These are phyloP conservation scores for Ananas comosus DNA, from an alignment of 176 grass and related monocot species.

Conservation along the genomic window DNA sequence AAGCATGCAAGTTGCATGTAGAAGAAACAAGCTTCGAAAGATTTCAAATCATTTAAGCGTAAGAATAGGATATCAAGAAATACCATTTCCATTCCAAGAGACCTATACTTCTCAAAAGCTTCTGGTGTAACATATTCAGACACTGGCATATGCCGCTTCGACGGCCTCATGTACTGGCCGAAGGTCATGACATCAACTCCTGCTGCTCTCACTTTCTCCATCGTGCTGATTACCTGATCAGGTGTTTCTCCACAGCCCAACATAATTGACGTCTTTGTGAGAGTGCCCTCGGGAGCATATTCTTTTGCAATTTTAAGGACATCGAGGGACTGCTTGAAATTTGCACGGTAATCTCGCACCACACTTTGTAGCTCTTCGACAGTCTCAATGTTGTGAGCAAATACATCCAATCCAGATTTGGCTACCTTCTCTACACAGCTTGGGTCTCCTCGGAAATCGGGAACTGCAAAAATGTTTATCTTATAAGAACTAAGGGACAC, in stretches of 20 bases:
- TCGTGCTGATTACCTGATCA: conserved; percentile 80
- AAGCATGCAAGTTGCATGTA: not conserved
- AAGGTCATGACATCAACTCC: conserved; percentile 97
- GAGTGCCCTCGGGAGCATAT: conserved; percentile 73
- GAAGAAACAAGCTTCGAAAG: not conserved
- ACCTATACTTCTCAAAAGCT: conserved; percentile 72
- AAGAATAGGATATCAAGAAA: not conserved
- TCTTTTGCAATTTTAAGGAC: conserved; percentile 93
- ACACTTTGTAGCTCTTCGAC: conserved; percentile 77
- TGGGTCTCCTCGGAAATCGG: conserved; percentile 84
- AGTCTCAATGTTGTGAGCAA: conserved; percentile 97
- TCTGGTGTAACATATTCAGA: conserved; percentile 93
- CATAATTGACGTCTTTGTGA: conserved; percentile 95
- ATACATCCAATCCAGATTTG: conserved; percentile 87
- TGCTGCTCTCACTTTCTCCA: conserved; percentile 85
- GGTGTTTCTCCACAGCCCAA: conserved; percentile 84
- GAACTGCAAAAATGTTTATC: conserved; percentile 41
- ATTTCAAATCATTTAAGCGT: not conserved
- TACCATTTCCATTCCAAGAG: conserved; percentile 90
- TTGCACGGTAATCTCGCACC: conserved; percentile 76
- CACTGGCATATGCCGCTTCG: conserved; percentile 93
- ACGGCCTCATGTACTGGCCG: conserved; percentile 98
- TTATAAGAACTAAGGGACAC: not conserved
- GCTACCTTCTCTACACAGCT: conserved; percentile 76
- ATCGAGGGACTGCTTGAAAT: conserved; percentile 93